phyloP scores from a whole-genome alignment of 768 basidiomycete species.

The Lentinula guzmanii region DNA sequence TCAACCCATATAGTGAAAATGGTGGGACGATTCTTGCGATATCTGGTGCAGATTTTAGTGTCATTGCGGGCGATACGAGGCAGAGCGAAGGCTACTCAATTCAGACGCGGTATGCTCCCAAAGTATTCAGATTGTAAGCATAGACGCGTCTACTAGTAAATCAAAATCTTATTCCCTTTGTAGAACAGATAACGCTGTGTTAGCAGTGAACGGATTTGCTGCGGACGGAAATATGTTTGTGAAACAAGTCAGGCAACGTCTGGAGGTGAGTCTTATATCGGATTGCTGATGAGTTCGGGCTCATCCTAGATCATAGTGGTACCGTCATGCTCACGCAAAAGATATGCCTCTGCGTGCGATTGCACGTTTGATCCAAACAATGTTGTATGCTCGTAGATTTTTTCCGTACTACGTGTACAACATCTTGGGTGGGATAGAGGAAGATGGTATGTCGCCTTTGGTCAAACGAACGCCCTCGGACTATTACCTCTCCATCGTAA shows the following conservation, averaged over 20 bases:
- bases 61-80: conserved; percentile 94
- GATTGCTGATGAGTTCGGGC: conserved; percentile 1
- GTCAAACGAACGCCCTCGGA: conserved; percentile 6
- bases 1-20: conserved; percentile 90
- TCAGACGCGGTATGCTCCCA: conserved; percentile 95
- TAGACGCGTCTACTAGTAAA: neutral
- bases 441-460: conserved; percentile 68
- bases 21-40: conserved; percentile 97
- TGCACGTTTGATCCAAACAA: conserved; percentile 96
- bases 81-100: conserved; percentile 98
- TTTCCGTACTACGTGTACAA: conserved; percentile 99
- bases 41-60: conserved; percentile 87
- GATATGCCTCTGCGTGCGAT: conserved; percentile 96
- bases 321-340: conserved; percentile 93
- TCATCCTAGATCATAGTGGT: conserved; percentile 61
- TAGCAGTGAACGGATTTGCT: conserved; percentile 96
- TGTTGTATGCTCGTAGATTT: conserved; percentile 93
- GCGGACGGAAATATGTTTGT: conserved; percentile 98
- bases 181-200: conserved; percentile 88
- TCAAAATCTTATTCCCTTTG: neutral
- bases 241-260: conserved; percentile 89
- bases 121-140: conserved; percentile 87
- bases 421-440: conserved; percentile 93
- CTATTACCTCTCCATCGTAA: conserved; percentile 11
- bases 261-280: conserved; percentile 62